phyloP scores from a whole-genome alignment of 1,284 basidiomycete genomes.

The Tremellales sp. region DNA sequence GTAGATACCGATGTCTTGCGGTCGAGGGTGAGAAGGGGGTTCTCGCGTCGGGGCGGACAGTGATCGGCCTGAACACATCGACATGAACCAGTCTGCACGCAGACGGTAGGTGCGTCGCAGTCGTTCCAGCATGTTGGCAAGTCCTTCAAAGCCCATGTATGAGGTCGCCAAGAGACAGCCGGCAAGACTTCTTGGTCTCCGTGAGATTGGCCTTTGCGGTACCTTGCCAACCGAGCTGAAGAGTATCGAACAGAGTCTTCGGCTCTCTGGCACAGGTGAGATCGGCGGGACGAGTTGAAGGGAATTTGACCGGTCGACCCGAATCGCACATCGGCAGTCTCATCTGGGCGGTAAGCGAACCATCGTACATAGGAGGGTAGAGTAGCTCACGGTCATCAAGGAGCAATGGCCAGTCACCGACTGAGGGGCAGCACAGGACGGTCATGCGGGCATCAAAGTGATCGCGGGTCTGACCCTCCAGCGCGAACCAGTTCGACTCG shows the following conservation, averaged over 20 bases:
- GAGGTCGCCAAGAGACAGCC: slow-evolving; percentile 8
- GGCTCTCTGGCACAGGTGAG: slow-evolving; percentile 36
- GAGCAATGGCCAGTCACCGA: slow-evolving; percentile 46
- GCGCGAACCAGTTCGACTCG: slow-evolving; percentile 23
- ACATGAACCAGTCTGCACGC: slow-evolving; percentile 47
- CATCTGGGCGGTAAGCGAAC: slow-evolving; percentile 16
- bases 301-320: slow-evolving; percentile 42
- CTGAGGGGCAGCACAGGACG: slow-evolving; percentile 43
- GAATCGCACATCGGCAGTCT: slow-evolving; percentile 42
- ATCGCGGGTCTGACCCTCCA: slow-evolving; percentile 15
- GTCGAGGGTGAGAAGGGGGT: slow-evolving; percentile 29
- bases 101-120: slow-evolving; percentile 44
- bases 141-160: slow-evolving; percentile 41
- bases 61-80: slow-evolving; percentile 45
- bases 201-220: no score
- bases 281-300: slow-evolving; percentile 40
- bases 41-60: slow-evolving; percentile 34
- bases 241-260: slow-evolving; percentile 27
- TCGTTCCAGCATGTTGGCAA: slow-evolving; percentile 47
- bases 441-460: slow-evolving; percentile 42
- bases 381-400: slow-evolving; percentile 40
- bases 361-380: neutral
- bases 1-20: slow-evolving; percentile 2
- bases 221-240: slow-evolving; percentile 16
- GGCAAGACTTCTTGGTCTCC: slow-evolving; percentile 4